Conservation (phyloP, 225 moss, liverwort and hornwort species). For the Bryoerythrophyllum caledonicum region DNA sequence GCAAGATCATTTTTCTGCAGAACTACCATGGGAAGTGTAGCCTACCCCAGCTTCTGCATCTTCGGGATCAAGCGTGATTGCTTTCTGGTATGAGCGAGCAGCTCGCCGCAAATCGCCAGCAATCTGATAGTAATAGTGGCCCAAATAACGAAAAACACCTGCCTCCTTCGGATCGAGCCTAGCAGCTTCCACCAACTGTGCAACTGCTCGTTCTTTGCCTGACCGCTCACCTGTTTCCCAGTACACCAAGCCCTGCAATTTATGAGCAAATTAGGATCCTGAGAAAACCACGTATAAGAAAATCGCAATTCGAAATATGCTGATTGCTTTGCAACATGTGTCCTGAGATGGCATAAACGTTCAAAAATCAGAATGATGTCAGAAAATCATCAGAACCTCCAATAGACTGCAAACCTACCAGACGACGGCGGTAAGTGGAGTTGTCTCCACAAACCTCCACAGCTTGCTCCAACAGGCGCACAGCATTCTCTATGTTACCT, state of each 20-base stretch:
- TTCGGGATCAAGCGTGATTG: slow-evolving; percentile 78
- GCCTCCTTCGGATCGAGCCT: slow-evolving; percentile 85
- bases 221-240: slow-evolving; percentile 72
- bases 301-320: slow-evolving; percentile 11
- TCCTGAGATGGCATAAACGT: slow-evolving; percentile 20
- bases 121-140: slow-evolving; percentile 76
- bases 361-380: slow-evolving; percentile 10
- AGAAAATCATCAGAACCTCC: slow-evolving; percentile 5
- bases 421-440: slow-evolving; percentile 81
- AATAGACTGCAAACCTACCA: slow-evolving; percentile 58
- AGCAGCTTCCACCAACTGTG: slow-evolving; percentile 88
- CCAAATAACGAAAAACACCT: slow-evolving; percentile 88
- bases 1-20: not conserved
- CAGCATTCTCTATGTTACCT: slow-evolving; percentile 57
- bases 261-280: slow-evolving; percentile 48
- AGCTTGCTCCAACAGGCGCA: slow-evolving; percentile 73
- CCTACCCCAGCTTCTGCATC: slow-evolving; percentile 96
- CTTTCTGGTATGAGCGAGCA: slow-evolving; percentile 90
- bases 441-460: slow-evolving; percentile 66
- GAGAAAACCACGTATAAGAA: slow-evolving; percentile 12
- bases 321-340: slow-evolving; percentile 4
- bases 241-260: slow-evolving; percentile 86
- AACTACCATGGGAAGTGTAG: slow-evolving; percentile 12
- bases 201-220: slow-evolving; percentile 73
- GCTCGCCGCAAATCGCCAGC: slow-evolving; percentile 76